Evolutionary conservation across 1,284 basidiomycete genomes (phyloP).

Genomic region (Apiotrichum sp.): DNA sequence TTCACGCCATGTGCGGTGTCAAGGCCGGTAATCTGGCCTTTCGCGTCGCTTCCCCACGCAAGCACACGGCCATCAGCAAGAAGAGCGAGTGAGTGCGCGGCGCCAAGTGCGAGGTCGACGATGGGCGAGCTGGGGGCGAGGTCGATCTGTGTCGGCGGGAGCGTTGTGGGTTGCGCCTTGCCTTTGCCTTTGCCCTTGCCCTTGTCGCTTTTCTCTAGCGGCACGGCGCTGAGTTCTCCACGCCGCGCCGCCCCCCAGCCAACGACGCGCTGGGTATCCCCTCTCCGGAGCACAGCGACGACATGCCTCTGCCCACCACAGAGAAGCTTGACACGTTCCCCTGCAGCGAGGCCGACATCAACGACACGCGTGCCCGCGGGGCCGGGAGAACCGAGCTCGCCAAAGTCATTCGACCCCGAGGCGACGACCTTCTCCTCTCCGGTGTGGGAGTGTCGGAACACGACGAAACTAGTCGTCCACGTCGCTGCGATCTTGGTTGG

Average conservation of each 20-base stretch:
- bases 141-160: conserved; percentile 20
- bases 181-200: conserved; percentile 31
- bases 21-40: conserved; percentile 58
- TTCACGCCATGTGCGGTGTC: conserved; percentile 29
- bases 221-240: conserved; percentile 51
- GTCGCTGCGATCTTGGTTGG: conserved; percentile 54
- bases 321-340: conserved; percentile 45
- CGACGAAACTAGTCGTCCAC: conserved; percentile 78
- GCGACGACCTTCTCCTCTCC: conserved; percentile 62
- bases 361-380: conserved; percentile 27
- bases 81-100: conserved; percentile 63
- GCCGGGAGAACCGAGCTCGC: conserved; percentile 59
- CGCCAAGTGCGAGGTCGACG: conserved; percentile 55
- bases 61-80: conserved; percentile 52
- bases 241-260: conserved; percentile 81
- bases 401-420: conserved; percentile 75
- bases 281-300: conserved; percentile 49
- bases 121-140: conserved; percentile 16
- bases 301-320: conserved; percentile 66
- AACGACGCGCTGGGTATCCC: conserved; percentile 46
- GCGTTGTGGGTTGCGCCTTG: conserved; percentile 9
- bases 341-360: conserved; percentile 20
- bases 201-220: neutral
- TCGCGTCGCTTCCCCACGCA: conserved; percentile 61
- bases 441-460: conserved; percentile 14